A percentile compares a stretch with the other conserved stretches of the same genome.
phyloP scores from a whole-genome alignment of 83 land plant species.

The Thuja plicata region DNA sequence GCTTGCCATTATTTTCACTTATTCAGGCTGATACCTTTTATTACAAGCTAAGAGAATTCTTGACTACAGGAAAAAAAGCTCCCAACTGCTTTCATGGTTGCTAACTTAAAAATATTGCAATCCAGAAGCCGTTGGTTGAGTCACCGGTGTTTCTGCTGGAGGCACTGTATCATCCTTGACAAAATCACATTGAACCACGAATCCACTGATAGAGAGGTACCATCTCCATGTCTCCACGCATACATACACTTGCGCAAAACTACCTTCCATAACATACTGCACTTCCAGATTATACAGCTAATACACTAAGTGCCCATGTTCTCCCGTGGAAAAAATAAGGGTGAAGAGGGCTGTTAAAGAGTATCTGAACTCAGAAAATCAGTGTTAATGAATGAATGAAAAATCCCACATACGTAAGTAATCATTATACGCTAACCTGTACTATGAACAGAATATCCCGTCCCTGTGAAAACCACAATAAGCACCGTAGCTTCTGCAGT shows the following conservation, averaged over 20 bases:
- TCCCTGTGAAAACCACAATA: background rate
- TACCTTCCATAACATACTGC: background rate
- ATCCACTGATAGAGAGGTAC: background rate
- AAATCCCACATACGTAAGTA: background rate
- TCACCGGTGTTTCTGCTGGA: background rate
- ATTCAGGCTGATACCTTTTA: background rate
- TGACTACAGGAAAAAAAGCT: background rate
- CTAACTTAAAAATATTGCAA: background rate
- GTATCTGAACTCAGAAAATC: background rate
- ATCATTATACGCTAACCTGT: background rate
- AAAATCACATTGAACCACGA: background rate
- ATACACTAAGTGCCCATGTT: background rate
- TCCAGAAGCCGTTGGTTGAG: background rate
- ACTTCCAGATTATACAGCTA: background rate
- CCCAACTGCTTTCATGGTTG: background rate
- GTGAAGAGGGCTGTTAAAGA: background rate
- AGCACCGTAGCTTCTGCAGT: background rate
- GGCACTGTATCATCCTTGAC: background rate
- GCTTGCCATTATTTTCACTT: background rate
- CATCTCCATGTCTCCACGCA: background rate
- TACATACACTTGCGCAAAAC: background rate
- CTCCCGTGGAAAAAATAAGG: conserved; percentile 4
- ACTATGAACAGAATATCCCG: no score
- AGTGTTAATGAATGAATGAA: background rate
- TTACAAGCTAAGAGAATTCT: background rate